Evolutionary conservation across 2,329 filamentous ascomycete genomes (phyloP), one percentile per base, ranked within the genome.

Genomic region (Drechslerella dactyloides): DNA sequence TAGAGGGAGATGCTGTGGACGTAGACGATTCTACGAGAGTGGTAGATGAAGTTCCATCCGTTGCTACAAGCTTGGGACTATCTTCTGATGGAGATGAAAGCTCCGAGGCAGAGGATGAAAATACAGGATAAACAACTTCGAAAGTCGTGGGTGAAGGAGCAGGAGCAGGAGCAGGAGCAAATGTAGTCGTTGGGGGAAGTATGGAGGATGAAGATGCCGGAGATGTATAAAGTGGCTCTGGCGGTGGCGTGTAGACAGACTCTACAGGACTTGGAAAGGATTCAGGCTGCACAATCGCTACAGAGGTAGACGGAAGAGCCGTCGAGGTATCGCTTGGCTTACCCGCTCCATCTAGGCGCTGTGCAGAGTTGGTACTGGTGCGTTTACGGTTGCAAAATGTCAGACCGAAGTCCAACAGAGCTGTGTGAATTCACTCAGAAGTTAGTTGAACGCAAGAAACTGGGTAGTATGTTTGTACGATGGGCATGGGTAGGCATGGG

Each of bases 361-460:
- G 35, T 17, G 68, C 50, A 50, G 68, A 65, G 44, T 60, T 65
- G 33, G 59, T 55, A 21, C 60, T 55, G 13, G 54, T 44, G 8
- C 27, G 27, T 37, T 48, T 58, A 10, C 50, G 50, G 4, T 61
- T 37, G 51, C 68, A 72, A 19, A 61, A 72, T 13, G 54, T 60
- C 17, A 72, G 24, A 4, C 60, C 68, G 50, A 56, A 72, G 24
- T 24, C 56, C 33, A 72, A 52, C 51, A 72, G 54, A 30, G 11
- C 68, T 72, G 56, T 35, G 44, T 33, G 54, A 40, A 17, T 33
- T 53, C 7, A 11, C 44, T 42, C 1, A 3, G 23, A 6, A 17
- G 19, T 59, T 51, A 68, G 24, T 15, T 40, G 27, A 33, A 21
- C 46, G 7, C 8, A 6, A 24, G 17, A 27, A 42, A 46, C 15